Evolutionary conservation across 2,329 filamentous ascomycete genomes (phyloP).

Genomic region (Penicillium glabrum): DNA sequence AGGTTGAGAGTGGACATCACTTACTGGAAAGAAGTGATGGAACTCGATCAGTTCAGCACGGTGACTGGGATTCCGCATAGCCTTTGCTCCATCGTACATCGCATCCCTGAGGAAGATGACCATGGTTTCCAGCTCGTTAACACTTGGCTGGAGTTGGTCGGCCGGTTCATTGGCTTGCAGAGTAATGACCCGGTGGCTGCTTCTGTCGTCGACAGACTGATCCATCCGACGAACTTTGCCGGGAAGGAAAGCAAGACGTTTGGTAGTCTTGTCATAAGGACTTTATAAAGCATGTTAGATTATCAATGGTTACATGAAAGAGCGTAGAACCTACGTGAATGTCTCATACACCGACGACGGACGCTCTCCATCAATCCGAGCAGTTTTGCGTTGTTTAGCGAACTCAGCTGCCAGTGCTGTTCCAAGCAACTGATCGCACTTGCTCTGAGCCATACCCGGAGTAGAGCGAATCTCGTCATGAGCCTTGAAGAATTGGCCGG

Average conservation of each 20-base stretch:
- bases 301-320: too few relatives aligned
- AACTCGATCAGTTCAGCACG: background rate
- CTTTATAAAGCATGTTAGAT: background rate
- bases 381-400: background rate
- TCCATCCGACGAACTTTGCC: background rate
- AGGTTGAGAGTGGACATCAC: background rate
- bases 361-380: background rate
- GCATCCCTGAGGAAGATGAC: background rate
- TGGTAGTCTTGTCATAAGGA: background rate
- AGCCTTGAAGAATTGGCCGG: background rate
- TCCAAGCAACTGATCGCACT: background rate
- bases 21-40: conserved; percentile 6
- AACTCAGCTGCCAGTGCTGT: background rate
- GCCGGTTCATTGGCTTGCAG: background rate
- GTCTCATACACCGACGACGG: too few relatives aligned
- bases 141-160: background rate
- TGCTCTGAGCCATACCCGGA: background rate
- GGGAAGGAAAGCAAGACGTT: background rate
- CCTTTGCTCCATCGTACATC: background rate
- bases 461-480: background rate
- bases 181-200: background rate
- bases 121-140: background rate
- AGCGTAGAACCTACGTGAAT: too few relatives aligned
- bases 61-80: background rate
- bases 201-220: background rate